Evolutionary conservation across 768 basidiomycete genomes (phyloP).

Genomic region (Stropharia rugosoannulata): DNA sequence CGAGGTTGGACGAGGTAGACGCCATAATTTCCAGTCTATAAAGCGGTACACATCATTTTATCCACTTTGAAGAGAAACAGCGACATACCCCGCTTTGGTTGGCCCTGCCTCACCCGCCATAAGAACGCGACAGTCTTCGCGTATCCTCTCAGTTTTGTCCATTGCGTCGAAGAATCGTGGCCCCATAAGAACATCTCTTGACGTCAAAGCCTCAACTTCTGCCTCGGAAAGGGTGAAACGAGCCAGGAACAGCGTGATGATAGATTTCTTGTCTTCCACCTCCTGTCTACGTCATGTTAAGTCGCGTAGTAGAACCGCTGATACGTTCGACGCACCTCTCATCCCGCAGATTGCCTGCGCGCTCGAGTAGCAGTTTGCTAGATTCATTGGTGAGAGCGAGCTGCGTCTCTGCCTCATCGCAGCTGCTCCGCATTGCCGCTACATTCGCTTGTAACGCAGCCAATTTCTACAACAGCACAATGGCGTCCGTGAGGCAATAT

Average conservation of each 20-base stretch:
- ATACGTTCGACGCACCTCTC: conserved; percentile 54
- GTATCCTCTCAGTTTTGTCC: conserved; percentile 82
- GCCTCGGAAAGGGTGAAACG: conserved; percentile 81
- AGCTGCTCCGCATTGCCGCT: conserved; percentile 74
- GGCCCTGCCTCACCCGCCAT: conserved; percentile 85
- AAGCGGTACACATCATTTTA: not conserved
- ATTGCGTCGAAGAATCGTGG: conserved; percentile 79
- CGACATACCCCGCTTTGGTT: conserved; percentile 67
- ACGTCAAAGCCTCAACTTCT: conserved; percentile 74
- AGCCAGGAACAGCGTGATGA: conserved; percentile 76
- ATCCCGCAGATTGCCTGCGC: conserved; percentile 72
- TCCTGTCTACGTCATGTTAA: conserved; percentile 45
- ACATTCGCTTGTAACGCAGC: conserved; percentile 77
- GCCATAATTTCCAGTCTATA: conserved; percentile 86
- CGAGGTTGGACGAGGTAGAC: conserved; percentile 75
- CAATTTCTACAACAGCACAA: conserved; percentile 66
- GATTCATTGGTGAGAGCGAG: conserved; percentile 73
- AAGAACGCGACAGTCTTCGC: conserved; percentile 81
- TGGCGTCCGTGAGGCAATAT: not conserved
- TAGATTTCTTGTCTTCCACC: conserved; percentile 68
- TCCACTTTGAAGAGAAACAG: not conserved
- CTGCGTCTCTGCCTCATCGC: conserved; percentile 81
- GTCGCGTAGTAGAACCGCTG: not conserved
- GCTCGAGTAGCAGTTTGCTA: conserved; percentile 77
- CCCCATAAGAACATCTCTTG: conserved; percentile 76